These are phyloP conservation scores for Verticillium klebahnii DNA, from an alignment of 2,329 filamentous ascomycete genomes.

Conservation along the genomic window DNA sequence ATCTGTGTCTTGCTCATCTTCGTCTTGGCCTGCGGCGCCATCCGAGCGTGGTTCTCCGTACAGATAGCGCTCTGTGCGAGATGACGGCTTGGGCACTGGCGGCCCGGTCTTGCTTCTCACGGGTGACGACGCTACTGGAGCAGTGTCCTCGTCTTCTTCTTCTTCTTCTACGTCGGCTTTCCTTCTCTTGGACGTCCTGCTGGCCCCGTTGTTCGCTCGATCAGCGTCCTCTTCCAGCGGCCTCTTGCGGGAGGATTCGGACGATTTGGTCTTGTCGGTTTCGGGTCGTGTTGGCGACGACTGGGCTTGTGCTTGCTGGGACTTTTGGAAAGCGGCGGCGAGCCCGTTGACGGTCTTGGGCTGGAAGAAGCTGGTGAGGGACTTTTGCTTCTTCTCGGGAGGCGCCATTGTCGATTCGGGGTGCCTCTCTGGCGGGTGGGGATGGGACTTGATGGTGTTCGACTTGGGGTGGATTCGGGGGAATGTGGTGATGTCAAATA, in stretches of 20 bases:
- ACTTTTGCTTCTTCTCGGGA: constrained; percentile 65
- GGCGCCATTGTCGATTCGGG: constrained; percentile 20
- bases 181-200: constrained; percentile 38
- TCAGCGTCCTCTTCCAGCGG: constrained; percentile 43
- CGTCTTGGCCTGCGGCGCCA: constrained; percentile 27
- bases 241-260: constrained; percentile 40
- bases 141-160: constrained; percentile 25
- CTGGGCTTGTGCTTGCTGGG: constrained; percentile 10
- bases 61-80: constrained; percentile 47
- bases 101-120: background rate
- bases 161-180: constrained; percentile 33
- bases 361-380: constrained; percentile 82
- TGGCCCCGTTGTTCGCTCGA: constrained; percentile 34
- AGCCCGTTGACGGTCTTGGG: constrained; percentile 51
- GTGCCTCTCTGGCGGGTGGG: background rate
- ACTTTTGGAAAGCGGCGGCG: constrained; percentile 28
- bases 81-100: constrained; percentile 15
- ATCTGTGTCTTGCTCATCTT: constrained; percentile 43
- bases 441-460: background rate
- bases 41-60: constrained; percentile 42
- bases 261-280: constrained; percentile 20
- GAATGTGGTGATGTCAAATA: background rate
- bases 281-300: background rate
- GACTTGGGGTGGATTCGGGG: background rate
- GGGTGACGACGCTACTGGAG: constrained; percentile 20